Conservation (phyloP, 352 stramenopile genomes). For the Phytophthora europaea region DNA sequence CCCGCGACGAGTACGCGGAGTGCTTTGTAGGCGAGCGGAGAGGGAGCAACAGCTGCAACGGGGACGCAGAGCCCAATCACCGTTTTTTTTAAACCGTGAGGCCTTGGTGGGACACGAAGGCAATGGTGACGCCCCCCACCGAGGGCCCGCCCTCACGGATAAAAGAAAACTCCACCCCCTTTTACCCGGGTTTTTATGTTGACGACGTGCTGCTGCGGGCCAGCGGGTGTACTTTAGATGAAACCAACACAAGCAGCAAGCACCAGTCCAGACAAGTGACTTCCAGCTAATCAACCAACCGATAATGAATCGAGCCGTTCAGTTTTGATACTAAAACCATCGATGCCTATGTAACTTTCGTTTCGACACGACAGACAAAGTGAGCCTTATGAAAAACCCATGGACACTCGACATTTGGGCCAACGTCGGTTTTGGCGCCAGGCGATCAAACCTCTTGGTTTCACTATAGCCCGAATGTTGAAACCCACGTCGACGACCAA, state of each 20-base stretch:
- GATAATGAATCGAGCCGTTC: slow-evolving; percentile 41
- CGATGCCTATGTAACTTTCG: background rate
- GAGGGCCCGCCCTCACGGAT: slow-evolving; percentile 48
- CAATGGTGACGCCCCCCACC: slow-evolving; percentile 44
- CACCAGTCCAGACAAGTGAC: slow-evolving; percentile 30
- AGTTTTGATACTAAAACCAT: slow-evolving; percentile 26
- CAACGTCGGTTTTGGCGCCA: slow-evolving; percentile 21
- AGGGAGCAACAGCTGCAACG: slow-evolving; percentile 36
- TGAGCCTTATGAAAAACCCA: background rate
- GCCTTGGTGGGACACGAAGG: slow-evolving; percentile 45
- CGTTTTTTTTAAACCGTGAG: slow-evolving; percentile 70
- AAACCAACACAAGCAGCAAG: slow-evolving; percentile 35
- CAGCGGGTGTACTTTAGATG: slow-evolving; percentile 53
- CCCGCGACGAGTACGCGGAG: slow-evolving; percentile 72
- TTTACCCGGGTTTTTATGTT: slow-evolving; percentile 41
- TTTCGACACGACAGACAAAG: background rate
- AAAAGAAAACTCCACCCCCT: slow-evolving; percentile 42
- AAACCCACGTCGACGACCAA: slow-evolving; percentile 3
- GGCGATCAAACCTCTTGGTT: slow-evolving; percentile 22
- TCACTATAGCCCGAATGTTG: slow-evolving; percentile 20
- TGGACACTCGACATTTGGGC: background rate
- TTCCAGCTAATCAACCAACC: slow-evolving; percentile 42
- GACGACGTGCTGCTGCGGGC: slow-evolving; percentile 38
- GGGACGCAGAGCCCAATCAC: slow-evolving; percentile 34
- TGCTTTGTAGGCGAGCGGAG: slow-evolving; percentile 47